phyloP scores from a whole-genome alignment of 2,329 filamentous ascomycete species.

The Hypoxylon sp. region DNA sequence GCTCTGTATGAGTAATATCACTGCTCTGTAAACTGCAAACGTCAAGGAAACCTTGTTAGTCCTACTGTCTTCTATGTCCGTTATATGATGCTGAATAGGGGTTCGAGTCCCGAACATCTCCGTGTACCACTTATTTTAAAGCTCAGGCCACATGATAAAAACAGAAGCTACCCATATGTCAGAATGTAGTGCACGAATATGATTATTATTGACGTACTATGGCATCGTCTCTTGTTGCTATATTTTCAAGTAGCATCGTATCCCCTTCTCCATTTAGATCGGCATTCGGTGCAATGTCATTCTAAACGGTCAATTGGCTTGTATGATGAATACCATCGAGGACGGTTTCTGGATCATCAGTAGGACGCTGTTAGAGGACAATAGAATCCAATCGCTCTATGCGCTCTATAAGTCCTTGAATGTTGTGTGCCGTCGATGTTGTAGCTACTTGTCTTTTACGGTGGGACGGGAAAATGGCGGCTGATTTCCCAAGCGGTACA shows the following conservation, averaged over 20 bases:
- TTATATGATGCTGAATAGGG: neutral
- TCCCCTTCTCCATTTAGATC: constrained; percentile 15
- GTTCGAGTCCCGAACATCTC: constrained; percentile 30
- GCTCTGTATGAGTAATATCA: constrained; percentile 44
- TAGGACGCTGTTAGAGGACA: constrained; percentile 24
- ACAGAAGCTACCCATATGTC: constrained; percentile 35
- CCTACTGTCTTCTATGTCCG: neutral
- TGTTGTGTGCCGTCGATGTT: neutral
- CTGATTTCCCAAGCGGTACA: constrained; percentile 39
- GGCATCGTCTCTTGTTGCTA: constrained; percentile 38
- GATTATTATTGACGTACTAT: constrained; percentile 22
- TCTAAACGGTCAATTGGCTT: neutral
- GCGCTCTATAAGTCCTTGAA: constrained; percentile 36
- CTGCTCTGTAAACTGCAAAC: constrained; percentile 44
- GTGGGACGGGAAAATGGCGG: constrained; percentile 40
- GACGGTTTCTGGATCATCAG: neutral
- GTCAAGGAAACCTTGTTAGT: constrained; percentile 23
- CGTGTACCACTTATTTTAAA: constrained; percentile 37
- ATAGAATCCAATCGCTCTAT: constrained; percentile 45
- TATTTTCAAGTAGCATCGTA: constrained; percentile 35
- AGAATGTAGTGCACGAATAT: neutral
- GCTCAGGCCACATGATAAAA: constrained; percentile 38
- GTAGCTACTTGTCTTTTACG: constrained; percentile 24
- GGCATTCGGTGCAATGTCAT: neutral
- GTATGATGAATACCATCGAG: neutral